phyloP scores from a whole-genome alignment of 352 stramenopile species.

The Globisporangium paddicum region DNA sequence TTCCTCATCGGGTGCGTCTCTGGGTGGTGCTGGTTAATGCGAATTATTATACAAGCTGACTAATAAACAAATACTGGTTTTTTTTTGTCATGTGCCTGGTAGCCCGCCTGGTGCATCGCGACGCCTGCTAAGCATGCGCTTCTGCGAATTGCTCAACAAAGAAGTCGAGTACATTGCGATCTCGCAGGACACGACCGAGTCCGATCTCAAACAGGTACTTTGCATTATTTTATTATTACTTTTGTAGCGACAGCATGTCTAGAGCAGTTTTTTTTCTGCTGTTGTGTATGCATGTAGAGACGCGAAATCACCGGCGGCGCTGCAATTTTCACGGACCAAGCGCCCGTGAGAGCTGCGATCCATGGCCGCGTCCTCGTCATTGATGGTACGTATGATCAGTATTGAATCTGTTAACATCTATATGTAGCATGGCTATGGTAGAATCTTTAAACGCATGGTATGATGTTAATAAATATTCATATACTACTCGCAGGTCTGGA shows the following conservation, averaged over 20 bases:
- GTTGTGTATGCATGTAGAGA: constrained; percentile 18
- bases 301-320: constrained; percentile 66
- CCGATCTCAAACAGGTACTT: constrained; percentile 87
- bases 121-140: constrained; percentile 73
- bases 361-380: constrained; percentile 92
- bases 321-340: constrained; percentile 88
- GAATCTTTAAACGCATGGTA: too few relatives aligned
- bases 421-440: too few relatives aligned
- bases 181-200: constrained; percentile 93
- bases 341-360: constrained; percentile 92
- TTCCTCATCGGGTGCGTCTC: constrained; percentile 73
- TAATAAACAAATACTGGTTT: too few relatives aligned
- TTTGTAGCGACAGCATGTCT: neutral
- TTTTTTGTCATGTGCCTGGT: neutral
- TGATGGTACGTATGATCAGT: constrained; percentile 54
- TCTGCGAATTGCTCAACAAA: constrained; percentile 80
- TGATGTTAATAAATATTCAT: too few relatives aligned
- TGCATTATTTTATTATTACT: neutral
- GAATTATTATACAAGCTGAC: too few relatives aligned
- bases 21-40: neutral
- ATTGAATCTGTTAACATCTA: too few relatives aligned
- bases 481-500: constrained; percentile 63
- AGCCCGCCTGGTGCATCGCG: constrained; percentile 73
- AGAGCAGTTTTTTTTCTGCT: neutral
- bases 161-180: constrained; percentile 91